phyloP scores from a whole-genome alignment of 2,329 filamentous ascomycete species.

The Aspergillus ochraceoroseus region DNA sequence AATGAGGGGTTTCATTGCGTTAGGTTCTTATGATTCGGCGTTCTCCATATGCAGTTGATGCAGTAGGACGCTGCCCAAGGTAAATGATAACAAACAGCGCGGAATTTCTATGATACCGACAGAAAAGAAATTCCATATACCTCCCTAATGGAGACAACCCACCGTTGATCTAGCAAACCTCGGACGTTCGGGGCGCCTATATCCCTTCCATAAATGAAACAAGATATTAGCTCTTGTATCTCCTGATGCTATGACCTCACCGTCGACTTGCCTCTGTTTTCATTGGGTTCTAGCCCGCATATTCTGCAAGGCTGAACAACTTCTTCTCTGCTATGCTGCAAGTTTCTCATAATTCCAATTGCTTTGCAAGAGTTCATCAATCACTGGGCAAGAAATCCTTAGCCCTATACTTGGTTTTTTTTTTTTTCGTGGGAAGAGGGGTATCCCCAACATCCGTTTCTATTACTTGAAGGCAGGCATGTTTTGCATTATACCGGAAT shows the following conservation, averaged over 20 bases:
- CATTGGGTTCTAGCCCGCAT: slow-evolving; percentile 6
- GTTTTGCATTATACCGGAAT: neutral
- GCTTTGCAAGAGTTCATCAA: neutral
- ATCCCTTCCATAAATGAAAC: slow-evolving; percentile 3
- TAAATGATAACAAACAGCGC: slow-evolving; percentile 7
- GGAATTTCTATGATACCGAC: neutral
- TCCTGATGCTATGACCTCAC: slow-evolving; percentile 7
- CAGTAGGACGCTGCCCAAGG: slow-evolving; percentile 5
- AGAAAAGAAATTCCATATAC: slow-evolving; percentile 1
- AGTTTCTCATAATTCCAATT: slow-evolving; percentile 4
- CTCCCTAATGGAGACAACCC: slow-evolving; percentile 3
- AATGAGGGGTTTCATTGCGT: slow-evolving; percentile 3
- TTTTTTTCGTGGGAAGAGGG: neutral
- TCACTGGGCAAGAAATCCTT: slow-evolving; percentile 3
- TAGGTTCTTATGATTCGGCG: slow-evolving; percentile 9
- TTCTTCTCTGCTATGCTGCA: slow-evolving; percentile 2
- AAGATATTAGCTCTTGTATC: slow-evolving; percentile 2
- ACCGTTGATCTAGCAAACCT: slow-evolving; percentile 6
- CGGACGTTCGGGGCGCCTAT: slow-evolving; percentile 1
- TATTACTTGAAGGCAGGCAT: neutral
- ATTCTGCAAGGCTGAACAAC: slow-evolving; percentile 8
- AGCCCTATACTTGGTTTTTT: neutral
- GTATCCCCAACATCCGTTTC: neutral
- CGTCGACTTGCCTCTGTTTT: neutral
- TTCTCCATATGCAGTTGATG: slow-evolving; percentile 1